Base-by-base conservation (phyloP, 345 rosid genomes). In the Eucalyptus curtisii region DNA sequence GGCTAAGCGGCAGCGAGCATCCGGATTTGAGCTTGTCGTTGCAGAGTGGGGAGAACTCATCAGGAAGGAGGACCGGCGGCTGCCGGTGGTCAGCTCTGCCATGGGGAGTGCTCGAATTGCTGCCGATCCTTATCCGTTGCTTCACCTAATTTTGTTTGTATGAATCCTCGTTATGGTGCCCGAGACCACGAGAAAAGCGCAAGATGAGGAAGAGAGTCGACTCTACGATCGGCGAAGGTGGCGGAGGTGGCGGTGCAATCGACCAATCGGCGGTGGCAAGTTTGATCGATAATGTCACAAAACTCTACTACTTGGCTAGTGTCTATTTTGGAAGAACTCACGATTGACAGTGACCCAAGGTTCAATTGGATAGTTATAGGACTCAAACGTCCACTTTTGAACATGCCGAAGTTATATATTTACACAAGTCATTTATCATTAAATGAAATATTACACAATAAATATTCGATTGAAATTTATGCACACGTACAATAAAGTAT, bases 51-150 rank as follows among this genome's bases (percentile, higher is more conserved):
- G 10, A 7, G 47, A 9, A 44, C 47, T 44, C 47, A 8, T 44
- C 47, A 10, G 47, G 47, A 8, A 44, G 47, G 47, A 7, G 47
- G 47, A 44, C 47, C 47, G 47, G 9, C 47, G 47, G 47, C 47
- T 2, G 47, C 47, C 47, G 47, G 47, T 44, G 47, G 47, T 44
- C 47, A 44, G 47, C 37, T 93, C 89, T 14, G 90, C 95, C 44
- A 91, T 30, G 7, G 87, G 91, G 82, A 94, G 24, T 17, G 81
- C 11, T 71, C 27, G 25, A 71, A 37, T 71, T 40, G 81, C 81
- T 17, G 81, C 44, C 7, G 81, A 33, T 68, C 81, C 81, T 33
- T 68, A 1, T 1, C 20, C 4, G 44, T 33, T 3, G 81, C 44
- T 68, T 68, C 81, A 22, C 44, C 80, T 31, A 16, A 16, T 68